These are phyloP conservation scores for Phialemoniopsis sp. DNA, from an alignment of 2,329 filamentous ascomycete genomes.

Conservation along the genomic window DNA sequence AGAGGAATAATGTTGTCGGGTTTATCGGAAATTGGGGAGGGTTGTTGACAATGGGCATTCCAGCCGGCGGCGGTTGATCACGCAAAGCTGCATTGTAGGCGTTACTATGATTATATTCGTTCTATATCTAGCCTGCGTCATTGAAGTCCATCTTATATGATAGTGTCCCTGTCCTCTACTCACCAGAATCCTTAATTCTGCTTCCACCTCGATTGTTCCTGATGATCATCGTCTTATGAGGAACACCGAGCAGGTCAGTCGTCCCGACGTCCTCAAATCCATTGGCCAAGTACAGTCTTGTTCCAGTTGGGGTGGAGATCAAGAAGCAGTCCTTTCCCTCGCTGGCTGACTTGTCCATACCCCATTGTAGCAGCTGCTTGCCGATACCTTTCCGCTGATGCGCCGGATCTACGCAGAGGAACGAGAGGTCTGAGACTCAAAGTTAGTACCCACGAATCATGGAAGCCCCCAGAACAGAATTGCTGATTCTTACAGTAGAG, in stretches of 20 bases:
- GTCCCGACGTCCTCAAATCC: constrained; percentile 15
- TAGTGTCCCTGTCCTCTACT: too few relatives aligned
- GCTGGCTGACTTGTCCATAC: constrained; percentile 11
- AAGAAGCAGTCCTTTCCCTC: constrained; percentile 12
- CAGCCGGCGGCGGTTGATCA: too few relatives aligned
- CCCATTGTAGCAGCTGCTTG: constrained; percentile 13
- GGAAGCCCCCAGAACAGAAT: not conserved
- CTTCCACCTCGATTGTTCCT: too few relatives aligned
- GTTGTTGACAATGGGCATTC: not conserved
- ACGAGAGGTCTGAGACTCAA: constrained; percentile 13
- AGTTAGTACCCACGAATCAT: not conserved
- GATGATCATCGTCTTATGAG: constrained; percentile 2
- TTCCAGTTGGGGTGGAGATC: constrained; percentile 12
- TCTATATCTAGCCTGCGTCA: too few relatives aligned
- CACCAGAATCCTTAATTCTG: too few relatives aligned
- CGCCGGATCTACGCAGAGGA: constrained; percentile 14
- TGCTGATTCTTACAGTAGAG: not conserved
- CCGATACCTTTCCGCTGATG: constrained; percentile 19
- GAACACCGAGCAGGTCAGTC: not conserved
- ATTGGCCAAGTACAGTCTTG: constrained; percentile 11
- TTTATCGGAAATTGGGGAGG: not conserved
- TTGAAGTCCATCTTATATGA: too few relatives aligned
- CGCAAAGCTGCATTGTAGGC: too few relatives aligned
- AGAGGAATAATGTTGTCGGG: not conserved
- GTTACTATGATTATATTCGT: too few relatives aligned